Conservation (phyloP, 2,329 filamentous ascomycete species). For the Fusarium tanahbumbuense region DNA sequence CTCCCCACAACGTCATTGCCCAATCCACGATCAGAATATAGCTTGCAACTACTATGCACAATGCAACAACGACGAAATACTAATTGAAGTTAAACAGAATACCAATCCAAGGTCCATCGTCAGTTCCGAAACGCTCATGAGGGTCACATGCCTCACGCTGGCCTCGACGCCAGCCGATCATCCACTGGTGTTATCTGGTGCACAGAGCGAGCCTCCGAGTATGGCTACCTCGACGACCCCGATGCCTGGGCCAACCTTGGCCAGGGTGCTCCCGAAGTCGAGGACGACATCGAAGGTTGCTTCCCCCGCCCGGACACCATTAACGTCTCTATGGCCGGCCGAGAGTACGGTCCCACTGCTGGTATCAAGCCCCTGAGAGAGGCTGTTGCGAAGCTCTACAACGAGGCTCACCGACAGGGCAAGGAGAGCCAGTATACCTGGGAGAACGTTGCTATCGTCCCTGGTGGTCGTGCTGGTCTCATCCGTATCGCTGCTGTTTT, state of each 20-base stretch:
- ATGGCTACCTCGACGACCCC: constrained; percentile 87
- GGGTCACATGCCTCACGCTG: constrained; percentile 90
- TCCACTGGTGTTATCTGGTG: constrained; percentile 97
- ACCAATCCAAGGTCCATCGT: constrained; percentile 84
- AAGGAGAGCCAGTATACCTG: constrained; percentile 92
- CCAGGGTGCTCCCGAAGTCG: constrained; percentile 93
- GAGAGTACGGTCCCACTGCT: constrained; percentile 94
- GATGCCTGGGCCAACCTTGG: constrained; percentile 91
- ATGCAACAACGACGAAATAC: background rate
- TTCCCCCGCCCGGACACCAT: constrained; percentile 85
- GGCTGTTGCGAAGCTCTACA: constrained; percentile 92
- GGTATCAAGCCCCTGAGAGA: constrained; percentile 91
- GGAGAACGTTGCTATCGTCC: constrained; percentile 98
- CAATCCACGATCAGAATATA: constrained; percentile 1
- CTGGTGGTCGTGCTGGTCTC: constrained; percentile 89
- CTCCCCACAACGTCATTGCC: constrained; percentile 38
- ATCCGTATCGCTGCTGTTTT: constrained; percentile 95
- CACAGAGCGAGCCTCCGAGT: constrained; percentile 86
- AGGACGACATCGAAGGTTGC: constrained; percentile 90
- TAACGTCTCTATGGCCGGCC: constrained; percentile 79
- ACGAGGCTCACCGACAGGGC: constrained; percentile 88
- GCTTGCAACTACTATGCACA: background rate
- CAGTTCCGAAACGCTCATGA: constrained; percentile 92
- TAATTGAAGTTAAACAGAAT: constrained; percentile 65
- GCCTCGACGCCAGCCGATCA: constrained; percentile 86